Percentiles rank a stretch among this genome's conserved stretches.
These are phyloP conservation scores for Quercus phellos DNA, from an alignment of 331 rosid species.

Conservation along the genomic window DNA sequence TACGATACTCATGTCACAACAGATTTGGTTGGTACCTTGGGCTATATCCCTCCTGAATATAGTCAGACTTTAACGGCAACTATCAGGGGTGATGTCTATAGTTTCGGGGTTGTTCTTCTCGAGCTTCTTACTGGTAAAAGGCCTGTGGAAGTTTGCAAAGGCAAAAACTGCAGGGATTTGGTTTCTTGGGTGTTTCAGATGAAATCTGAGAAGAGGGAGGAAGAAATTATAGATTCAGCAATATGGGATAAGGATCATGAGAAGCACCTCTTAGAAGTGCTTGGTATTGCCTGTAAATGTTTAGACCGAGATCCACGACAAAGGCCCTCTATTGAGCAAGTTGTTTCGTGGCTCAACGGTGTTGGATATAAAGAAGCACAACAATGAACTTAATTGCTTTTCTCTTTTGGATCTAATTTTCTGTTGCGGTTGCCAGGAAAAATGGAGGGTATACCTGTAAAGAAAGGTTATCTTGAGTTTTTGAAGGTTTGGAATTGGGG, in stretches of 20 bases:
- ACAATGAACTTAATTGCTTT: slow-evolving; percentile 26
- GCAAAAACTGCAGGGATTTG: slow-evolving; percentile 59
- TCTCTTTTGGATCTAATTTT: slow-evolving; percentile 15
- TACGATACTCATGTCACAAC: slow-evolving; percentile 70
- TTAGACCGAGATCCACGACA: slow-evolving; percentile 53
- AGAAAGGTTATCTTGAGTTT: slow-evolving; percentile 28
- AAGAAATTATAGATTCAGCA: slow-evolving; percentile 52
- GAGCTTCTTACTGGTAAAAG: slow-evolving; percentile 70
- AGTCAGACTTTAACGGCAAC: slow-evolving; percentile 70
- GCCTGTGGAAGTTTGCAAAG: slow-evolving; percentile 66
- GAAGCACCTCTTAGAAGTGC: slow-evolving; percentile 46
- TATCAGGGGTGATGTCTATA: slow-evolving; percentile 66
- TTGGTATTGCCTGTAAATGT: slow-evolving; percentile 61
- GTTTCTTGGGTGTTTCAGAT: slow-evolving; percentile 68
- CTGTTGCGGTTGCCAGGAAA: slow-evolving; percentile 16
- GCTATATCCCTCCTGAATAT: slow-evolving; percentile 77
- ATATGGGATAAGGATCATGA: slow-evolving; percentile 51
- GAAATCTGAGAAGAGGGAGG: slow-evolving; percentile 52
- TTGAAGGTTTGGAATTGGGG: slow-evolving; percentile 16
- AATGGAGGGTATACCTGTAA: slow-evolving; percentile 33
- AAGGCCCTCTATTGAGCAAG: slow-evolving; percentile 60
- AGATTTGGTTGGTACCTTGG: slow-evolving; percentile 70
- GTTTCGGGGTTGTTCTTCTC: slow-evolving; percentile 71
- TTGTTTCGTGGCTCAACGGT: slow-evolving; percentile 59
- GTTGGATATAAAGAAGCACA: slow-evolving; percentile 36